Evolutionary conservation across 2,329 filamentous ascomycete genomes (phyloP).

Genomic region (Aspergillus pseudoterreus): DNA sequence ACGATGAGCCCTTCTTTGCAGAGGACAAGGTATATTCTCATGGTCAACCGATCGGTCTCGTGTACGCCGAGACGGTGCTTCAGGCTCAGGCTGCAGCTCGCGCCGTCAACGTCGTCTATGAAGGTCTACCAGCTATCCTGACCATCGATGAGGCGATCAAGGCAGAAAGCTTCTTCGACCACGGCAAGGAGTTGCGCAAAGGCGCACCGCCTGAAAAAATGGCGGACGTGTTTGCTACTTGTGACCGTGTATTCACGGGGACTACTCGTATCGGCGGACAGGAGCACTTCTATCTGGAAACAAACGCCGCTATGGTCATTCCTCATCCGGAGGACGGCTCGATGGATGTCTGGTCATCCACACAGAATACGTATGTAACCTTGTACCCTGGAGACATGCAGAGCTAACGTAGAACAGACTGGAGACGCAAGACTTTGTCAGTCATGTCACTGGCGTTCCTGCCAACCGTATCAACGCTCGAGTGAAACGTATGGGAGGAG

Average conservation of each 20-base stretch:
- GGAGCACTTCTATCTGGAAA: conserved; percentile 91
- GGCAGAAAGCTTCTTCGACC: conserved; percentile 73
- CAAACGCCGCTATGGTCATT: conserved; percentile 72
- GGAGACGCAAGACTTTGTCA: conserved; percentile 67
- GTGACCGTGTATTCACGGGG: conserved; percentile 22
- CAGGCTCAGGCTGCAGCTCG: conserved; percentile 69
- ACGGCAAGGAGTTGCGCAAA: conserved; percentile 71
- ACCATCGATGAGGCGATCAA: conserved; percentile 88
- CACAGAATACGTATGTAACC: conserved; percentile 69
- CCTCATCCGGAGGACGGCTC: conserved; percentile 83
- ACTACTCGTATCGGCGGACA: conserved; percentile 52
- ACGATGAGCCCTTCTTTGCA: conserved; percentile 78
- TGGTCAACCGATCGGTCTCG: conserved; percentile 78
- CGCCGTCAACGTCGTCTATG: conserved; percentile 76
- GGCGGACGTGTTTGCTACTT: neutral
- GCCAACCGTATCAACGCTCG: conserved; percentile 77
- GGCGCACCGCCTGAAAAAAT: conserved; percentile 40
- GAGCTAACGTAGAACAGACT: conserved; percentile 22
- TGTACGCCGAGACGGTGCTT: conserved; percentile 70
- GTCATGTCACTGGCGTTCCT: conserved; percentile 69
- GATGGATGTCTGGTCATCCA: conserved; percentile 81
- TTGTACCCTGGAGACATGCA: neutral
- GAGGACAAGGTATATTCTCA: conserved; percentile 75
- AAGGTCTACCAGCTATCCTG: conserved; percentile 76
- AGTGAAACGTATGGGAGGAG: conserved; percentile 80